Evolutionary conservation across 495 filamentous ascomycete genomes (phyloP), one percentile per base, ranked within the genome.

Genomic region (Patellaria atrata): DNA sequence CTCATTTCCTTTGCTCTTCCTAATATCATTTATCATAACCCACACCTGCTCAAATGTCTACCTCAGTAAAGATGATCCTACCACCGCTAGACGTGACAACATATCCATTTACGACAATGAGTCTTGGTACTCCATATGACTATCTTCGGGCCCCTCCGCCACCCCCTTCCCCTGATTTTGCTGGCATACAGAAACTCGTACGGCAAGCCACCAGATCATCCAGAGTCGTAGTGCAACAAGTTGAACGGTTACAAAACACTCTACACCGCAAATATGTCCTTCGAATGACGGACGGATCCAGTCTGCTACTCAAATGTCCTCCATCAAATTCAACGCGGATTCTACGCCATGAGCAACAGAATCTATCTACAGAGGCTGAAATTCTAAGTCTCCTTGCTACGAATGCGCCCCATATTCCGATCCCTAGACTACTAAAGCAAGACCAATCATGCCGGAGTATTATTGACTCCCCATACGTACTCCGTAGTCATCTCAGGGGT

Each of bases 361-460:
- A 62, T 23, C 59, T 79, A 6, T 66, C 68, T 26, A 67, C 64
- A 3, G 75, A 79, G 58, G 68, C 70, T 13, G 53, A 47, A 11
- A 56, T 60, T 28, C 56, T 77, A 20, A 51, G 67, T 34, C 47
- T 71, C 22, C 48, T 76, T 13, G 48, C 51, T 16, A 53, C 60
- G 25, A 59, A 57, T 51, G 50, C 49, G 19, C n/a, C n/a, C n/a
- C 55, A 61, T 28, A 45, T 70, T 19, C 59, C 61, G 38, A 48
- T 72, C 37, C 65, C 72, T 1, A 54, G 60, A 32, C 44, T 73
- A 31, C 61, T 72, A 41, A 63, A 66, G 33, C 63, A 70, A 45
- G n/a, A n/a, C n/a, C n/a, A n/a, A n/a, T n/a, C n/a, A n/a, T n/a
- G n/a, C n/a, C n/a, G n/a, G n/a, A n/a, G n/a, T n/a, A n/a, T n/a